Evolutionary conservation across 2,329 filamentous ascomycete genomes (phyloP), one percentile per base, ranked within the genome.

Genomic region (Claviceps sp.): DNA sequence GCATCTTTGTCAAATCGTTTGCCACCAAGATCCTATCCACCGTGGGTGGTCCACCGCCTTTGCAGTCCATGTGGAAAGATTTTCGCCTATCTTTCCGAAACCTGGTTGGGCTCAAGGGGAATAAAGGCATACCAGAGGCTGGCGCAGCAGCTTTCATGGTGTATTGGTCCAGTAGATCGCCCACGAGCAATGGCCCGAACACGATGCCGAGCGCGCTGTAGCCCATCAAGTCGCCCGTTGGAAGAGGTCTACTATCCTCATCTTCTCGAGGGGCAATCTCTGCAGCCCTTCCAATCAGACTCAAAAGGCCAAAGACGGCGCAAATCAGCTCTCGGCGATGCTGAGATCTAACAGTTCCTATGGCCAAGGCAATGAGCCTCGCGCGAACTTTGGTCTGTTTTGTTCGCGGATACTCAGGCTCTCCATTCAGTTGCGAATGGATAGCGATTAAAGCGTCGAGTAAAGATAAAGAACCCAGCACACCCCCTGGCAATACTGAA

Each of bases 291-390:
- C 80, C 82, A 51, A 86, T 73, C 39, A 83, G 68, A 50, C 75
- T 79, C 11, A 85, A 67, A 13, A 86, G 68, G 0, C 82, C 83
- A 60, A 86, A 82, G 0, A 86, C 80, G 5, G 80, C 78, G 55
- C 78, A 84, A 44, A 86, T 80, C 3, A 86, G 66, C 46, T 84
- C 79, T 23, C 81, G 71, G 43, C 79, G 74, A 54, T 78, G 79
- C 50, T 74, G 74, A 0, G 80, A 83, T 51, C 71, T 69, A n/a
- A 83, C 66, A 0, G 77, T 77, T 1, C 72, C 72, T 43, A 86
- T 72, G 7, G 80, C 80, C 37, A 85, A 66, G 1, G 82, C 81
- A 55, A 85, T 82, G 3, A 86, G 70, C n/a, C 79, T 72, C 7
- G 80, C 80, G n/a, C 77, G 73, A 14, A 82, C 65, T 55, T 75